Percentiles rank a stretch among this genome's conserved stretches.
phyloP scores from a whole-genome alignment of 306 rosid species.

The Lablab purpureus region DNA sequence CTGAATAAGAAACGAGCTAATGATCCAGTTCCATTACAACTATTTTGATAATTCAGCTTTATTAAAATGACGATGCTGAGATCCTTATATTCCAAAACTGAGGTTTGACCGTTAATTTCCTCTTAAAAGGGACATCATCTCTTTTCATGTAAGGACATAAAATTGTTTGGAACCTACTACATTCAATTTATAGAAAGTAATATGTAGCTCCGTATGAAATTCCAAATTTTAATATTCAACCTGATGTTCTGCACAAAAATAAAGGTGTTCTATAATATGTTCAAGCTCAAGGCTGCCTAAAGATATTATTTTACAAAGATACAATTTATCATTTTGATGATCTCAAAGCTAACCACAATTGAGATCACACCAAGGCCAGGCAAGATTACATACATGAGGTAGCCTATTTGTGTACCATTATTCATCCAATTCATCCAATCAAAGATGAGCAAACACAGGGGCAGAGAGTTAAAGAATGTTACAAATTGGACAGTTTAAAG shows the following conservation, averaged over 20 bases:
- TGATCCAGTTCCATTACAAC: slow-evolving; percentile 24
- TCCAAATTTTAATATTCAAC: neutral
- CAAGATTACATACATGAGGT: neutral
- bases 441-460: neutral
- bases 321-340: neutral
- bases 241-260: neutral
- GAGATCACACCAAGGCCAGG: neutral
- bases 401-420: too few relatives aligned
- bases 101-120: slow-evolving; percentile 4
- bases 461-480: neutral
- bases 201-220: neutral
- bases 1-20: slow-evolving; percentile 18
- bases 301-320: neutral
- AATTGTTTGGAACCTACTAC: neutral
- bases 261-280: neutral
- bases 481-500: neutral
- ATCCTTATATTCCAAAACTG: slow-evolving; percentile 1
- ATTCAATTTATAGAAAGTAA: slow-evolving; percentile 1
- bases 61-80: slow-evolving; percentile 3
- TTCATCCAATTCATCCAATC: neutral
- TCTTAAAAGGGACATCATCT: slow-evolving; percentile 1
- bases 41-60: neutral
- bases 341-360: neutral
- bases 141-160: slow-evolving; percentile 10
- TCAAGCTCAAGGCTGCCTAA: slow-evolving; percentile 23